Percentiles rank a stretch among this genome's conserved stretches.
Conservation (phyloP, 306 rosid genomes). For the Glycine tomentella region DNA sequence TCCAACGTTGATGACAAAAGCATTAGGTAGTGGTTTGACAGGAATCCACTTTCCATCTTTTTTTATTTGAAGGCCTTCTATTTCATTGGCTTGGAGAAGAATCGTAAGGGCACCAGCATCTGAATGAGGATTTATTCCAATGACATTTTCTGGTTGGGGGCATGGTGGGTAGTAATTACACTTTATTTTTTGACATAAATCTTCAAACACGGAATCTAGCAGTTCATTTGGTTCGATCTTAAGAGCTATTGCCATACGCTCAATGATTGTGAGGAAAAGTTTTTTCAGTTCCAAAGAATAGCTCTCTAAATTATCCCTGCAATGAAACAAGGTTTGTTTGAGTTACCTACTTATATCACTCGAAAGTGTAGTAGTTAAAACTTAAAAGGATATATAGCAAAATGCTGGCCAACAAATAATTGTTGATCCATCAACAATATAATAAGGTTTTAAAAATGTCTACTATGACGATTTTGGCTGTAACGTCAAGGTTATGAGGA, state of each 20-base stretch:
- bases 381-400: too few relatives aligned
- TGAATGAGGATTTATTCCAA: constrained; percentile 52
- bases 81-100: constrained; percentile 51
- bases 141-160: constrained; percentile 53
- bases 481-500: too few relatives aligned
- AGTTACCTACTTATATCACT: neutral
- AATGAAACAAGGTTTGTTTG: neutral
- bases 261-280: constrained; percentile 32
- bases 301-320: constrained; percentile 39
- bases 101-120: constrained; percentile 50
- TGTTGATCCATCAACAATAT: too few relatives aligned
- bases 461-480: too few relatives aligned
- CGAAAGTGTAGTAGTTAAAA: too few relatives aligned
- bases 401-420: too few relatives aligned
- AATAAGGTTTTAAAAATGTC: too few relatives aligned
- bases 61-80: constrained; percentile 54
- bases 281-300: constrained; percentile 29
- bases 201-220: constrained; percentile 30
- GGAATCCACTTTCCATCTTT: constrained; percentile 55
- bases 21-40: constrained; percentile 44
- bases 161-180: constrained; percentile 57
- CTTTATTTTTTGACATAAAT: constrained; percentile 37
- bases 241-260: constrained; percentile 38
- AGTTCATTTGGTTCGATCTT: constrained; percentile 38
- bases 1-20: constrained; percentile 53